These are phyloP conservation scores for Apiospora kogelbergensis DNA, from an alignment of 2,329 filamentous ascomycete species.

Conservation along the genomic window DNA sequence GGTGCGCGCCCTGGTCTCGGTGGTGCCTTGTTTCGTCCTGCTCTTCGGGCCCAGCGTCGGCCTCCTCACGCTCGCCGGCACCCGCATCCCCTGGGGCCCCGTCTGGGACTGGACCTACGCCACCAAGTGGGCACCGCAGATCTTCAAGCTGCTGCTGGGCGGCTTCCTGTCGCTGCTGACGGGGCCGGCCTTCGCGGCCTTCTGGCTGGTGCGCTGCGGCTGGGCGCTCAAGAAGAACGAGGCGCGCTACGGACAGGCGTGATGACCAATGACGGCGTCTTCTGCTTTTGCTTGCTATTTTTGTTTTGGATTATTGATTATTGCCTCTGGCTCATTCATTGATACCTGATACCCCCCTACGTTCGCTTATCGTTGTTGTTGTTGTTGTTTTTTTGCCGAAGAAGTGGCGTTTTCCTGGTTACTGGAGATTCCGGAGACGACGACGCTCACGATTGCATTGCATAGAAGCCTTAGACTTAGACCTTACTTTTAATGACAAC, in stretches of 20 bases:
- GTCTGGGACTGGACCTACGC: slow-evolving; percentile 45
- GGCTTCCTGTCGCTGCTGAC: slow-evolving; percentile 45
- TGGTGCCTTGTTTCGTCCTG: slow-evolving; percentile 39
- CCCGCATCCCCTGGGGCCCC: slow-evolving; percentile 32
- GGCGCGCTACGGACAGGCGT: slow-evolving; percentile 22
- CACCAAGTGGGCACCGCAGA: slow-evolving; percentile 44
- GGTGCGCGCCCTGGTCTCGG: slow-evolving; percentile 35
- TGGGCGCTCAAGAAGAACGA: slow-evolving; percentile 38
- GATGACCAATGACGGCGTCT: background rate
- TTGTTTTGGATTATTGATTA: background rate
- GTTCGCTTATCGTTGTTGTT: background rate
- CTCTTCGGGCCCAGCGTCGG: slow-evolving; percentile 46
- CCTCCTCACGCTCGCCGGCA: slow-evolving; percentile 40
- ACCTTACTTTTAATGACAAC: background rate
- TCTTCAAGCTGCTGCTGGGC: slow-evolving; percentile 51
- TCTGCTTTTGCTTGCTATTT: background rate
- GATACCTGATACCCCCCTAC: background rate
- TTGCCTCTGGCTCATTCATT: background rate
- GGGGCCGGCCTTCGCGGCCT: slow-evolving; percentile 47
- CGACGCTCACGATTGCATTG: background rate
- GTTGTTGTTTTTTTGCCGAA: too few relatives aligned
- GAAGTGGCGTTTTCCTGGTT: background rate
- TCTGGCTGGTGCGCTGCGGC: slow-evolving; percentile 51
- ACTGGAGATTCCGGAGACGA: background rate
- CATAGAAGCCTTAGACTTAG: background rate